Base-by-base conservation (phyloP, 2,329 filamentous ascomycete genomes). In the Raffaelea deltoideospora region DNA sequence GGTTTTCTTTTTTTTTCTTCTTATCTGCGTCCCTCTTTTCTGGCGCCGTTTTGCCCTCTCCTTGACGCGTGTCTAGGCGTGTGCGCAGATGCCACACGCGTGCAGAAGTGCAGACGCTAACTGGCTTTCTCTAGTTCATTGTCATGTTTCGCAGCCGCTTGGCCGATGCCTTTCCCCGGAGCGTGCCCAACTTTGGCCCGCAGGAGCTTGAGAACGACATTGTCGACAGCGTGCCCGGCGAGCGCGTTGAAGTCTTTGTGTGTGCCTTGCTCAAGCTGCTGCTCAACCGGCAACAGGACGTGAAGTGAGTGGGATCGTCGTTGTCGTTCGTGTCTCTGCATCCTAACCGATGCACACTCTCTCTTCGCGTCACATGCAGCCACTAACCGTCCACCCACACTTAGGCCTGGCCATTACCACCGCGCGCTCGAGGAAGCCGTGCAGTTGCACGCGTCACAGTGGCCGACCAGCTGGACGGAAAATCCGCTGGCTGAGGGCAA, bases 101-200 rank as follows among this genome's bases (percentile, higher is more conserved):
- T 28, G n/a, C 7, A 17, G n/a, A 11, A 6, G 28, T 7, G 10
- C 28, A 11, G 28, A 5, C 28, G 28, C 28, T 30, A 17, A 30
- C 23, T 26, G 8, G 23, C 23, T n/a, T n/a, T 21, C 31, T 6
- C 15, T 50, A 95, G 85, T 95, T 98, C 61, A 83, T 98, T 58
- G 85, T 96, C 47, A 95, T 94, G 84, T 98, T 96, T 61, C 77
- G 88, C 56, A 81, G 82, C 58, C 84, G 90, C 52, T 96, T 98
- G 59, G 77, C 72, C 59, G 86, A 94, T 42, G 80, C 76, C 42
- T 90, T 98, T 47, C 80, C 87, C 33, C 80, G 86, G 57, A 90
- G 85, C 23, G 68, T 93, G 26, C 69, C 83, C 46, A 83, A 94
- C 54, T 85, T 93, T 47, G 90, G 90, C 18, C 90, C 90, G 11